Evolutionary conservation across 2,329 filamentous ascomycete species (phyloP).

Genomic region (Alternaria conjuncta): DNA sequence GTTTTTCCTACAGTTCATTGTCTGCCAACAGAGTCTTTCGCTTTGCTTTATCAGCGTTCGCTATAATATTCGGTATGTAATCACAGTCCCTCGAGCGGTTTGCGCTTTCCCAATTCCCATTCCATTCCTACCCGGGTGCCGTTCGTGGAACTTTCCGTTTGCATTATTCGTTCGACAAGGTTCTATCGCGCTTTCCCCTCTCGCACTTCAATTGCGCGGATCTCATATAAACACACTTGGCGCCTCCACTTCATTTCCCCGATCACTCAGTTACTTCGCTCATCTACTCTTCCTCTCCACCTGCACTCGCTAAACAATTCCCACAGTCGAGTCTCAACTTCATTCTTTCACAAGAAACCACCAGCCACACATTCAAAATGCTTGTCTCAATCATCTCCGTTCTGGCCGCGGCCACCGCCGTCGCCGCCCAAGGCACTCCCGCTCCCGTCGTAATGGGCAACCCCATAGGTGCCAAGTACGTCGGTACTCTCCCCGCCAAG

Average conservation of each 20-base stretch:
- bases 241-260: slow-evolving; percentile 6
- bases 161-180: not conserved
- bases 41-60: not conserved
- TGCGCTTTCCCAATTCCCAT: not conserved
- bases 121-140: slow-evolving; percentile 1
- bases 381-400: slow-evolving; percentile 36
- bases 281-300: slow-evolving; percentile 2
- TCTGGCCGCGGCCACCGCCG: slow-evolving; percentile 37
- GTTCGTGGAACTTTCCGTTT: slow-evolving; percentile 3
- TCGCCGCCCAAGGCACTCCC: slow-evolving; percentile 34
- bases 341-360: slow-evolving; percentile 14
- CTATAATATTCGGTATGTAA: slow-evolving; percentile 10
- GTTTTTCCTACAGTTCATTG: not conserved
- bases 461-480: slow-evolving; percentile 49
- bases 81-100: not conserved
- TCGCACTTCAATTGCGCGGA: not conserved
- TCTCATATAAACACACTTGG: slow-evolving; percentile 8
- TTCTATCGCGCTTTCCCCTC: slow-evolving; percentile 4
- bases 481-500: slow-evolving; percentile 47
- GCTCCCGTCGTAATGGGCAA: slow-evolving; percentile 48
- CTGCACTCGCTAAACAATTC: slow-evolving; percentile 16
- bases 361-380: slow-evolving; percentile 36
- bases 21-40: not conserved
- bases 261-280: not conserved
- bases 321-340: slow-evolving; percentile 4